Base-by-base conservation (phyloP, 2,329 filamentous ascomycete species). In the Cladosporium sp. region DNA sequence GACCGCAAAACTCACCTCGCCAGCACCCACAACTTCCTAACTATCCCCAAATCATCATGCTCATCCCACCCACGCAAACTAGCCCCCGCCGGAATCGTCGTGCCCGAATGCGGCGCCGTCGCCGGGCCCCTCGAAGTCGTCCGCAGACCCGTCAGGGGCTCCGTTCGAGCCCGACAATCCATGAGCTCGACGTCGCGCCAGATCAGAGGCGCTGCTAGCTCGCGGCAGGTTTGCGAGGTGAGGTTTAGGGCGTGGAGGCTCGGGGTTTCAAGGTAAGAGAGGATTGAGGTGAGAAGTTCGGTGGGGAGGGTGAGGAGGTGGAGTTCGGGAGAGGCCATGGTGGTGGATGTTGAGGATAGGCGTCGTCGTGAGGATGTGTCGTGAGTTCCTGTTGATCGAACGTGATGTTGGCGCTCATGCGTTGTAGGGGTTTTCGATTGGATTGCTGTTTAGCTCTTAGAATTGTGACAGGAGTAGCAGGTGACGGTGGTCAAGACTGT, bases 41-140 rank as follows among this genome's bases (percentile, higher is more conserved):
- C 66, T 11, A 74, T 64, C 6, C 69, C 69, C 9, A 66, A 72
- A 51, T 75, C 72, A 48, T 68, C 67, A 50, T 69, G 67, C 18
- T 68, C 61, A 35, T 66, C 63, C 54, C 7, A 54, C 20, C 50
- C 58, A 54, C 20, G 57, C 53, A 27, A 43, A 11, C 19, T 42
- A 7, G 46, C 47, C 5, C 47, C 46, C 7, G 32, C 35, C 4
- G 51, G 42, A 2, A 45, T 50, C 11, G 19, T 11, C 5, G 15
- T 25, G 12, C 32, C 39, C 50, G 11, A 52, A 35, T 49, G 3
- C 57, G 53, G 45, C 40, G 12, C 52, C 58, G 52, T 32, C 1
- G 13, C 36, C 7, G 45, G 25, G 12, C 53, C 53, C 52, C 29
- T n/a, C 5, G 59, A 48, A 3, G 38, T 39, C 30, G 25, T 32